A percentile compares a stretch with the other conserved stretches of the same genome.
Evolutionary conservation across 208 protist species (phyloP).

Genomic region (Crithidia fasciculata): DNA sequence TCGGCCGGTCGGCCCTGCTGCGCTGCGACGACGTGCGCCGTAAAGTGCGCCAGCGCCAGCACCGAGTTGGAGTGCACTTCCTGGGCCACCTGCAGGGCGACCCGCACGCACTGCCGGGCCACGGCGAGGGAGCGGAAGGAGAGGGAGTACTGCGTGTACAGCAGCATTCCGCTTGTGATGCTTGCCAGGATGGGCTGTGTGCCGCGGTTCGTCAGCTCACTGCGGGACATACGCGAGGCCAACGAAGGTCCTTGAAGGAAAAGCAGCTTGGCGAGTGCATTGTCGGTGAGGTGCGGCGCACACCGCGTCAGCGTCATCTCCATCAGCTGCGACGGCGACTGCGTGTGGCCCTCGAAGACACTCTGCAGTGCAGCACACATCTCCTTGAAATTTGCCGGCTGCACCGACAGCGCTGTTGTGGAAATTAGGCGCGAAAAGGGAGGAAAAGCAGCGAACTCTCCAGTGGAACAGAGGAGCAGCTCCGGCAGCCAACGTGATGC

Average conservation of each 20-base stretch:
- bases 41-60: slow-evolving; percentile 80
- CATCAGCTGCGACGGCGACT: slow-evolving; percentile 27
- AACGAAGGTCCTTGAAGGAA: slow-evolving; percentile 30
- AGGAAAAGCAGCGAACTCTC: no score
- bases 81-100: slow-evolving; percentile 76
- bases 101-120: slow-evolving; percentile 64
- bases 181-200: slow-evolving; percentile 66
- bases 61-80: slow-evolving; percentile 72
- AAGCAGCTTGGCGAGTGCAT: slow-evolving; percentile 44
- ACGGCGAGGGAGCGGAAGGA: slow-evolving; percentile 56
- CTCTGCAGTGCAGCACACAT: slow-evolving; percentile 30
- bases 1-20: slow-evolving; percentile 50
- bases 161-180: slow-evolving; percentile 82
- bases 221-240: slow-evolving; percentile 17
- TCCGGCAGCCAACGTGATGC: slow-evolving; percentile 33
- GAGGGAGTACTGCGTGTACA: slow-evolving; percentile 80
- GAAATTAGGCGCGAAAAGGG: neutral
- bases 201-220: slow-evolving; percentile 37
- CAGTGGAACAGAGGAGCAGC: slow-evolving; percentile 10
- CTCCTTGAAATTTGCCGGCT: slow-evolving; percentile 18
- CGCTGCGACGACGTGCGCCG: slow-evolving; percentile 60
- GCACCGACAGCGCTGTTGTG: neutral
- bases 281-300: slow-evolving; percentile 37
- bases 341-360: slow-evolving; percentile 47
- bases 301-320: slow-evolving; percentile 26